phyloP scores from a whole-genome alignment of 371 early-diverging fungal genomes.

The Mucor plumbeus region DNA sequence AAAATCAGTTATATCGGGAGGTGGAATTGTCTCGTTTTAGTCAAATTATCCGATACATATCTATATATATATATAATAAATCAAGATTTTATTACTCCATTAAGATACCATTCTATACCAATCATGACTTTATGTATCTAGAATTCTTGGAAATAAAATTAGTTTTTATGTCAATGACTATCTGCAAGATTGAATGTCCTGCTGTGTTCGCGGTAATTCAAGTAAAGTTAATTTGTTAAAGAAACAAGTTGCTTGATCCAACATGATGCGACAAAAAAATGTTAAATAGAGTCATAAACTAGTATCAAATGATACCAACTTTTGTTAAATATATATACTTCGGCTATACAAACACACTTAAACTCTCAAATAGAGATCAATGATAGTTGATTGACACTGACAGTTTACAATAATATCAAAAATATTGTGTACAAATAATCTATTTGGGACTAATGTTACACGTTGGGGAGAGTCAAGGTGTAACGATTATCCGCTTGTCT shows the following conservation, averaged over 20 bases:
- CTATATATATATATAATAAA: background rate
- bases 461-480: background rate
- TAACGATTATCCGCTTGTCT: conserved; percentile 2
- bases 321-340: background rate
- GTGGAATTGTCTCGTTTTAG: background rate
- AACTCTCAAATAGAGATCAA: background rate
- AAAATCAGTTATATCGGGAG: background rate
- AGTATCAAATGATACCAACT: too few relatives aligned
- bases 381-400: background rate
- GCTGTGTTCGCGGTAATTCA: background rate
- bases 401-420: background rate
- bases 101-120: too few relatives aligned
- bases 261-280: background rate
- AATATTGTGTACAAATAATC: background rate
- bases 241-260: background rate
- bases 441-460: background rate
- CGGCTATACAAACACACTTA: background rate
- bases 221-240: background rate
- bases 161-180: background rate
- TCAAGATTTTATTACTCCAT: too few relatives aligned
- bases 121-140: background rate
- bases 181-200: background rate
- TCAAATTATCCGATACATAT: background rate
- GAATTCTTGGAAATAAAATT: background rate
- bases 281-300: background rate